phyloP scores from a whole-genome alignment of 139 green algal species.

The Gonium pectorale region DNA sequence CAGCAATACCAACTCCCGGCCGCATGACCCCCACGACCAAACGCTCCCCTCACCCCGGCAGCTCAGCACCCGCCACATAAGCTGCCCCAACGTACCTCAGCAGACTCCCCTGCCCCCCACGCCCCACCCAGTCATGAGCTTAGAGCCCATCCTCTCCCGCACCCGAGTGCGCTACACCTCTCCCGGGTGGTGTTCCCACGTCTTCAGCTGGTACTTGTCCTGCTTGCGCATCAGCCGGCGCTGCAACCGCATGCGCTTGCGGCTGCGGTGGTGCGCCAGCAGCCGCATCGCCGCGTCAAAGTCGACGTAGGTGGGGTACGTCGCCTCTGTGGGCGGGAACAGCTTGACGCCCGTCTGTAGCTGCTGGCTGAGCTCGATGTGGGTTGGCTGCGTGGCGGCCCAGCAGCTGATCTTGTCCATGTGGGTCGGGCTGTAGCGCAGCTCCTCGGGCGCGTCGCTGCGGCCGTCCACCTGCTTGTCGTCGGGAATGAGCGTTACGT shows the following conservation, averaged over 20 bases:
- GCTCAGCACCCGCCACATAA: too few species aligned
- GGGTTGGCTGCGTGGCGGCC: conserved; percentile 47
- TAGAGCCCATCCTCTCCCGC: too few species aligned
- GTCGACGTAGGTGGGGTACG: conserved; percentile 62
- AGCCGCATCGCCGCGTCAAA: conserved; percentile 48
- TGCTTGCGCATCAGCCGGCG: conserved; percentile 22
- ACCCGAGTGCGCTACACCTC: conserved; percentile 27
- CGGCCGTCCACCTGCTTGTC: neutral
- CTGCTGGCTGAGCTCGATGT: conserved; percentile 43
- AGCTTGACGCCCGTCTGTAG: conserved; percentile 48
- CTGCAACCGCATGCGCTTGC: conserved; percentile 47
- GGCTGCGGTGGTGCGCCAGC: conserved; percentile 45
- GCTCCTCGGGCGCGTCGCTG: neutral
- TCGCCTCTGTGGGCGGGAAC: conserved; percentile 55
- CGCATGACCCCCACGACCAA: too few species aligned
- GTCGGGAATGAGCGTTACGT: neutral
- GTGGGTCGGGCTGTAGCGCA: conserved; percentile 15
- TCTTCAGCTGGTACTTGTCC: conserved; percentile 66
- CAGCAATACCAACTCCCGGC: too few species aligned
- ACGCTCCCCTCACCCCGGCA: too few species aligned
- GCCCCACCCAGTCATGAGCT: too few species aligned
- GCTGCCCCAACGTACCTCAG: too few species aligned
- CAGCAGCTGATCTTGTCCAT: conserved; percentile 62
- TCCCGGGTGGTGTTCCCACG: conserved; percentile 54
- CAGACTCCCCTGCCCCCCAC: too few species aligned